Percentiles rank a stretch among this genome's conserved stretches.
These are phyloP conservation scores for Platanus orientalis DNA, from an alignment of 164 flowering plant species.

Conservation along the genomic window DNA sequence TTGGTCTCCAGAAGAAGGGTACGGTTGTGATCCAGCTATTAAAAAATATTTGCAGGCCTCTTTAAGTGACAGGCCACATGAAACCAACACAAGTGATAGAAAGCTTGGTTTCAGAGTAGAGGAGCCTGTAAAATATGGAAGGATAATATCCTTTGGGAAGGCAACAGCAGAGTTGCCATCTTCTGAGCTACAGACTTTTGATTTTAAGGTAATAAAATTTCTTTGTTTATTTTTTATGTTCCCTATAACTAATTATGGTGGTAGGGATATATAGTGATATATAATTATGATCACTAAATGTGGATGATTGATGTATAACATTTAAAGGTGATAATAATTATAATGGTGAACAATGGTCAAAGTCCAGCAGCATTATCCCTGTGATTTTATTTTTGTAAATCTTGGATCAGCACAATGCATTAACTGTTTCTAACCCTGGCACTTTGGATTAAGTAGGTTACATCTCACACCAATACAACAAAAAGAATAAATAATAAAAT, in stretches of 20 bases:
- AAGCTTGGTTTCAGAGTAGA: slow-evolving; percentile 25
- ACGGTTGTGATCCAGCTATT: slow-evolving; percentile 33
- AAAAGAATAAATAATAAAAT: too few species aligned
- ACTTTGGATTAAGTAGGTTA: too few species aligned
- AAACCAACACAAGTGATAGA: slow-evolving; percentile 31
- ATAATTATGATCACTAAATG: background rate
- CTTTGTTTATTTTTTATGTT: background rate
- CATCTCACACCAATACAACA: too few species aligned
- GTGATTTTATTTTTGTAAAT: too few species aligned
- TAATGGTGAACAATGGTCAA: too few species aligned
- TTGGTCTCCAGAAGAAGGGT: slow-evolving; percentile 71
- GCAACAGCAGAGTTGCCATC: slow-evolving; percentile 43
- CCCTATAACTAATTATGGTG: background rate
- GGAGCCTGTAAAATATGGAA: slow-evolving; percentile 49
- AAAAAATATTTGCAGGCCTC: slow-evolving; percentile 19
- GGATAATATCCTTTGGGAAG: slow-evolving; percentile 72
- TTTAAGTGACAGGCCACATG: slow-evolving; percentile 12
- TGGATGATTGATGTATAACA: background rate
- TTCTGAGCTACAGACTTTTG: slow-evolving; percentile 34
- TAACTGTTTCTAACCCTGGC: too few species aligned
- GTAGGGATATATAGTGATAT: background rate
- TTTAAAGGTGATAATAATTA: too few species aligned
- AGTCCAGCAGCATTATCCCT: too few species aligned
- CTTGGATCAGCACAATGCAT: too few species aligned
- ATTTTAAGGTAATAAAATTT: slow-evolving; percentile 28